phyloP scores from a whole-genome alignment of 2,329 filamentous ascomycete species.

The Epichloe brachyelytri region DNA sequence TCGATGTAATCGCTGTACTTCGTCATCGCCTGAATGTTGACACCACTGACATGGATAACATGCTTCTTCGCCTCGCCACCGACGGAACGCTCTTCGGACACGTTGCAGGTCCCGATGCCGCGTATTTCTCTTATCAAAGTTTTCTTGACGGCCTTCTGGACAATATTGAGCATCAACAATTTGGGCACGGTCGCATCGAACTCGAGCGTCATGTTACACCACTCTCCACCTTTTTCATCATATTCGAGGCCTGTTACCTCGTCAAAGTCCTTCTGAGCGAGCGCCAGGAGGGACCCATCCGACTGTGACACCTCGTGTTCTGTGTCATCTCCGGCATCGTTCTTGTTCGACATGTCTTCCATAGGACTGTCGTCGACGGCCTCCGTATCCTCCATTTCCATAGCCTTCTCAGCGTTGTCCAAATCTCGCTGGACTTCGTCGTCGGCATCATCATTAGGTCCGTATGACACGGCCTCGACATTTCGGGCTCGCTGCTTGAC shows the following conservation, averaged over 20 bases:
- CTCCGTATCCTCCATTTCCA: slow-evolving; percentile 31
- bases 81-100: slow-evolving; percentile 42
- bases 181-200: slow-evolving; percentile 75
- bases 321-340: slow-evolving; percentile 22
- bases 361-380: slow-evolving; percentile 38
- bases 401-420: slow-evolving; percentile 43
- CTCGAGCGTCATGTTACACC: slow-evolving; percentile 71
- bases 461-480: slow-evolving; percentile 74
- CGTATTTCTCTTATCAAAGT: slow-evolving; percentile 80
- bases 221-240: slow-evolving; percentile 58
- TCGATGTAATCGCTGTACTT: slow-evolving; percentile 76
- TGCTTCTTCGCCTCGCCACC: slow-evolving; percentile 21
- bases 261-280: slow-evolving; percentile 48
- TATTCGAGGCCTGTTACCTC: slow-evolving; percentile 70
- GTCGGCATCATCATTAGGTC: slow-evolving; percentile 86
- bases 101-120: slow-evolving; percentile 60
- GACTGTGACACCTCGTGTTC: slow-evolving; percentile 24
- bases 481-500: slow-evolving; percentile 66
- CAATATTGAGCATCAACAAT: slow-evolving; percentile 81
- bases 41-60: slow-evolving; percentile 66
- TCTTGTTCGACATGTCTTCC: slow-evolving; percentile 20
- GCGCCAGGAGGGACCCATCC: slow-evolving; percentile 42
- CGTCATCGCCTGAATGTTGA: slow-evolving; percentile 86
- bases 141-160: slow-evolving; percentile 66
- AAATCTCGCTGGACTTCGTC: slow-evolving; percentile 56